phyloP scores from a whole-genome alignment of 371 early-diverging fungal species.

The Mortierella sp. region DNA sequence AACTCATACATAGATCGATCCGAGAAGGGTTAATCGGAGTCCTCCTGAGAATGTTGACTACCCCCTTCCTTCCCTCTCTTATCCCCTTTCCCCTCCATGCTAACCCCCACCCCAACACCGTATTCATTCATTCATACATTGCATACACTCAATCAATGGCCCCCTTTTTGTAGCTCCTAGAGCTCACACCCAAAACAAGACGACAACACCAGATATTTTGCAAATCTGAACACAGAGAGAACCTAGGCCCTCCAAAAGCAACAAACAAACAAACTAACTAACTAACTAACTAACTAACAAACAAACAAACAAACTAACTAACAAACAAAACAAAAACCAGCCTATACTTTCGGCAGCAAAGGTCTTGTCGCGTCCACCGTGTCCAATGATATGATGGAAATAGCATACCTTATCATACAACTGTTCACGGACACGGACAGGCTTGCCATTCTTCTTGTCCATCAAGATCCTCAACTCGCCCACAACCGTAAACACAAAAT shows the following conservation, averaged over 20 bases:
- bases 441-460: constrained; percentile 58
- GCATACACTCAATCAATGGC: neutral
- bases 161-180: constrained; percentile 2
- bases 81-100: constrained; percentile 3
- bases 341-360: constrained; percentile 51
- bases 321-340: neutral
- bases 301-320: no score
- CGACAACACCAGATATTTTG: neutral
- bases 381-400: constrained; percentile 57
- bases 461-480: constrained; percentile 54
- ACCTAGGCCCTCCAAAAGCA: neutral
- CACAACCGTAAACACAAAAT: constrained; percentile 55
- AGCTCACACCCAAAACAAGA: neutral
- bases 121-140: neutral
- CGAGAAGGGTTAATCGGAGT: no score
- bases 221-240: constrained; percentile 2
- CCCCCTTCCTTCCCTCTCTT: neutral
- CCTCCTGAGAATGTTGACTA: neutral
- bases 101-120: neutral
- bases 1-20: no score
- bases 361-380: constrained; percentile 58
- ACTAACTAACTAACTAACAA: no score
- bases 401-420: constrained; percentile 57
- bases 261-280: neutral
- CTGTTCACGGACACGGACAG: constrained; percentile 51